Evolutionary conservation across 2,329 filamentous ascomycete species (phyloP), one percentile per base, ranked within the genome.

Genomic region (Ophioceras dolichostomum): DNA sequence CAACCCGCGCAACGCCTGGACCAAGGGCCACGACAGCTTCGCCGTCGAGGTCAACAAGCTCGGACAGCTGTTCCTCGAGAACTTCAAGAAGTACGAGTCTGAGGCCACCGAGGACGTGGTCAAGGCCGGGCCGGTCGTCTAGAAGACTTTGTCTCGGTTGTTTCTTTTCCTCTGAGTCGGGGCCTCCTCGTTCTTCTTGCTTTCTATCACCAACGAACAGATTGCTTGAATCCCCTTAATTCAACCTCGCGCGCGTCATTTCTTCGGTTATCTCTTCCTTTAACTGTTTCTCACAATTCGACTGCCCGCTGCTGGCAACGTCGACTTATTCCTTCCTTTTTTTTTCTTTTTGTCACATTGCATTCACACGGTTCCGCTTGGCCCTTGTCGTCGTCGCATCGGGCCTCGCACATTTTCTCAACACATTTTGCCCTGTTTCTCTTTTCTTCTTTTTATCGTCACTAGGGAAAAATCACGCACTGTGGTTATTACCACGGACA

Each of bases 1-100:
- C 56, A 96, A 98, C 76, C 91, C 91, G 47, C 79, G 81, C 64
- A 88, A 81, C 60, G 84, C 83, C 51, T 98, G 91, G 91, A 93
- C 81, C 29, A 79, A 79, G 28, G 82, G 85, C 33, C 68, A 72
- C 36, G 78, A 85, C 13, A 81, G 80, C 65, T 96, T 96, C 76
- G 73, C 79, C 55, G 69, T 68, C 37, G 89, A 95, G 62, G 89
- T 96, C 32, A 80, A 72, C 60, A 96, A 95, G 73, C 79, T 98
- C 26, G 91, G 80, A 52, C 68, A 65, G 45, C 75, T 96, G 45
- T 98, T 98, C 73, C 76, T 80, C 54, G 85, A 95, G 66, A 98
- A 98, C 76, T 98, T 98, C 68, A 78, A 86, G 70, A 94, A 95
- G 73, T 95, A 94, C 68, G 71, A 79, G 52, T 79, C 78, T 49